Conservation (phyloP, 495 filamentous ascomycete species). For the Penicillium samsonianum region DNA sequence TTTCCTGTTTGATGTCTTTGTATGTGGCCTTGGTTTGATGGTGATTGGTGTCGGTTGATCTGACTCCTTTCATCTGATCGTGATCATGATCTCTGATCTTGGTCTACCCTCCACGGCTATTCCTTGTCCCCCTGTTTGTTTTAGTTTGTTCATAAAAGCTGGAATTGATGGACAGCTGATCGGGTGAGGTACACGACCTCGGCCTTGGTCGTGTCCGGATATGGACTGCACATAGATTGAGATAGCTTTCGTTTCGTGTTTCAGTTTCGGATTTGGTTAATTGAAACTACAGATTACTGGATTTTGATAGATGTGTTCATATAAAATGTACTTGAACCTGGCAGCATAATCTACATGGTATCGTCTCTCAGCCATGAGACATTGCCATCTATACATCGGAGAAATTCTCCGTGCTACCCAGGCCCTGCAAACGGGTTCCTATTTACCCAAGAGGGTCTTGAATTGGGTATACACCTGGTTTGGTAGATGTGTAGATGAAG, state of each 20-base stretch:
- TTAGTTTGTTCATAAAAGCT: conserved; percentile 2
- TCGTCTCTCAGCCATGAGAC: background rate
- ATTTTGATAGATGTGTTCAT: background rate
- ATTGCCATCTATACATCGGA: background rate
- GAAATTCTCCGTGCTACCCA: background rate
- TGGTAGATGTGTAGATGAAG: no score
- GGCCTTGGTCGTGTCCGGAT: background rate
- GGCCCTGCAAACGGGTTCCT: no score
- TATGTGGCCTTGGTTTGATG: background rate
- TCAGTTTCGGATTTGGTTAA: background rate
- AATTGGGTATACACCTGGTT: no score
- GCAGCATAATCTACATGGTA: background rate
- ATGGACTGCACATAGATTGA: background rate
- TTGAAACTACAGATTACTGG: background rate
- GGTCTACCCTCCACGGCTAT: background rate
- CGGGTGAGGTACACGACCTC: background rate
- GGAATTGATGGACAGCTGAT: background rate
- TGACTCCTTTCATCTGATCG: background rate
- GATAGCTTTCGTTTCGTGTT: background rate
- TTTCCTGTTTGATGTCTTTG: conserved; percentile 4
- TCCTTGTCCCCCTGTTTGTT: background rate
- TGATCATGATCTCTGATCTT: background rate
- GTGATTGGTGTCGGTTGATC: background rate
- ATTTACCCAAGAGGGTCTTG: no score
- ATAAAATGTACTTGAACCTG: background rate